These are phyloP conservation scores for Phytophthora litchii DNA, from an alignment of 352 stramenopile species.

Conservation along the genomic window DNA sequence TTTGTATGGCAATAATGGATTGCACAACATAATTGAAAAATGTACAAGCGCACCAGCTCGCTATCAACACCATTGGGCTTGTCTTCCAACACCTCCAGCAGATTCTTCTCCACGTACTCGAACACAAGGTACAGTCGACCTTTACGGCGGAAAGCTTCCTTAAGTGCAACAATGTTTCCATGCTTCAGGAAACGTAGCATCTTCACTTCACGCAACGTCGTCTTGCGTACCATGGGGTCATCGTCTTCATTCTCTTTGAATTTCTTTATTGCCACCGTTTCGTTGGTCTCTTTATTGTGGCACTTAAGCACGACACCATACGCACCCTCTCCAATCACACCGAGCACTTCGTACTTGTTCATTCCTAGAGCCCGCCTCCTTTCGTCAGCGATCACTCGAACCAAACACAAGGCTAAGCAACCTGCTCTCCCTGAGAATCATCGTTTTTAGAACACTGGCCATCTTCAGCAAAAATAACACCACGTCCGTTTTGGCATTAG, in stretches of 20 bases:
- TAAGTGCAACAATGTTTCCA: constrained; percentile 97
- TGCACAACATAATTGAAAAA: constrained; percentile 97
- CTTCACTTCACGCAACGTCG: constrained; percentile 95
- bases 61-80: constrained; percentile 86
- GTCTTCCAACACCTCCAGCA: constrained; percentile 95
- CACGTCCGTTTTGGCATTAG: constrained; percentile 20
- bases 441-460: constrained; percentile 33
- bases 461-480: constrained; percentile 33
- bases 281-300: constrained; percentile 94
- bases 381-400: constrained; percentile 22
- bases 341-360: constrained; percentile 96
- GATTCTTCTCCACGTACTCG: constrained; percentile 98
- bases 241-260: constrained; percentile 94
- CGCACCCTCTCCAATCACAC: constrained; percentile 92
- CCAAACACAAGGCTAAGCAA: constrained; percentile 28
- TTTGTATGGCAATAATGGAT: constrained; percentile 97
- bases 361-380: constrained; percentile 43
- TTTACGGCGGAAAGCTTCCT: constrained; percentile 98
- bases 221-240: constrained; percentile 93
- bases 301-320: constrained; percentile 95
- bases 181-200: constrained; percentile 98
- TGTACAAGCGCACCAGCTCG: constrained; percentile 97
- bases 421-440: constrained; percentile 17
- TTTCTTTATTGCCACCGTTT: constrained; percentile 99
- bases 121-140: constrained; percentile 97